phyloP scores from a whole-genome alignment of 768 basidiomycete species.

The Dictyophora rubrovolvata region DNA sequence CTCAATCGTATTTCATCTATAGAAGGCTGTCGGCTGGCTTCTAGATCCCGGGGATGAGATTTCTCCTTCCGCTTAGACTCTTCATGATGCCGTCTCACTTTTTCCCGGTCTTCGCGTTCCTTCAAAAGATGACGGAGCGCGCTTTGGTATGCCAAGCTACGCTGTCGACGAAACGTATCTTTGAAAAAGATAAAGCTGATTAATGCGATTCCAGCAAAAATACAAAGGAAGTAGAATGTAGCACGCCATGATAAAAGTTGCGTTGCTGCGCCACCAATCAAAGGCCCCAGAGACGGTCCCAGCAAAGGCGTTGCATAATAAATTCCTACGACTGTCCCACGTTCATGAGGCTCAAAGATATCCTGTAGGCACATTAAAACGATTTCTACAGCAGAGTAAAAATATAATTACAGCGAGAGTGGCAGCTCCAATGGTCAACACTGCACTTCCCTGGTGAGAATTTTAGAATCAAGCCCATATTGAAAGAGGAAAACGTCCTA shows the following conservation, averaged over 20 bases:
- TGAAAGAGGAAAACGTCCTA: slow-evolving; percentile 18
- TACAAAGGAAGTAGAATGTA: slow-evolving; percentile 73
- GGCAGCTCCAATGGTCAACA: slow-evolving; percentile 63
- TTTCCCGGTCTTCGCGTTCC: not conserved
- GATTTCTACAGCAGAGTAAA: not conserved
- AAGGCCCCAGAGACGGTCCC: slow-evolving; percentile 58
- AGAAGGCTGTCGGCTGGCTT: not conserved
- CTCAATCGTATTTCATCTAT: slow-evolving; percentile 38
- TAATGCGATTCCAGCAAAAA: slow-evolving; percentile 45
- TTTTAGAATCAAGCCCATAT: not conserved
- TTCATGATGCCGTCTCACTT: slow-evolving; percentile 19
- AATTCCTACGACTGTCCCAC: slow-evolving; percentile 71
- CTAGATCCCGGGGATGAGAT: slow-evolving; percentile 8
- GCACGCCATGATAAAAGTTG: slow-evolving; percentile 67
- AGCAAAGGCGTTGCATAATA: slow-evolving; percentile 75
- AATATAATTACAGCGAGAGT: slow-evolving; percentile 40
- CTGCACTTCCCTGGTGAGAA: slow-evolving; percentile 42
- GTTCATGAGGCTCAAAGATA: slow-evolving; percentile 62
- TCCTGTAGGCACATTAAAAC: slow-evolving; percentile 25
- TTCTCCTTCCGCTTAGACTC: slow-evolving; percentile 15
- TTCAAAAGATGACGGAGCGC: slow-evolving; percentile 35
- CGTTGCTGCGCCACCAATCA: slow-evolving; percentile 54
- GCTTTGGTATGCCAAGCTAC: slow-evolving; percentile 70
- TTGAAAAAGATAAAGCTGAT: slow-evolving; percentile 57
- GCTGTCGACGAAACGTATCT: slow-evolving; percentile 76